A percentile compares a stretch with the other conserved stretches of the same genome.
These are phyloP conservation scores for Camellia lanceoleosa DNA, from an alignment of 148 eudicot species.

Conservation along the genomic window DNA sequence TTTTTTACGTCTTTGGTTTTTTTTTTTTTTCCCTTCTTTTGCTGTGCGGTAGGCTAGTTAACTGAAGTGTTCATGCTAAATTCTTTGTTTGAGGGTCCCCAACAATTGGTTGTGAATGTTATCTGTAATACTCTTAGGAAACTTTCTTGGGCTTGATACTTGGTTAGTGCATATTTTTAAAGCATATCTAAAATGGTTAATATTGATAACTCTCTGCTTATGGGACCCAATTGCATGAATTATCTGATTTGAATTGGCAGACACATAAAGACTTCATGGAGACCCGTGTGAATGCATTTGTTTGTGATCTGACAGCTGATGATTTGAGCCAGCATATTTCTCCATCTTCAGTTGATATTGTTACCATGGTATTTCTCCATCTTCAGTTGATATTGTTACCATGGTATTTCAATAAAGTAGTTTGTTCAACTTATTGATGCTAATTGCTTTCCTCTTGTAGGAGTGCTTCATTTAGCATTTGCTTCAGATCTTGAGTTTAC, in stretches of 20 bases:
- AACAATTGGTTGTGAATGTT: background rate
- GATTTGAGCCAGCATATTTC: conserved; percentile 64
- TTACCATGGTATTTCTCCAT: conserved; percentile 87
- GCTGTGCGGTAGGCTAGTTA: background rate
- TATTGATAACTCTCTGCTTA: background rate
- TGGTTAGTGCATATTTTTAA: background rate
- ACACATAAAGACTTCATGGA: conserved; percentile 71
- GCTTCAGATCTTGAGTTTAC: conserved; percentile 8
- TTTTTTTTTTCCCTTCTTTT: background rate
- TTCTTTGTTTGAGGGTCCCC: conserved; percentile 5
- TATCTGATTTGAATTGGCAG: conserved; percentile 35
- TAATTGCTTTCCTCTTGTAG: background rate
- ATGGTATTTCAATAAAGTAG: conserved; percentile 57
- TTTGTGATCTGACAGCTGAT: conserved; percentile 80
- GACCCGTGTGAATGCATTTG: conserved; percentile 74
- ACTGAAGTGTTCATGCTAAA: background rate
- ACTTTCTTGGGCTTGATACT: background rate
- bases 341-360: conserved; percentile 88
- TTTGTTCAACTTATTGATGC: conserved; percentile 2
- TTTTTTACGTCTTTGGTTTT: background rate
- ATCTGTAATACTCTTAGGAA: background rate
- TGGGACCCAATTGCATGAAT: conserved; percentile 3
- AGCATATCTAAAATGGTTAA: background rate
- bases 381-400: conserved; percentile 92
- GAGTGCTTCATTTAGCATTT: background rate